Evolutionary conservation across 2,329 filamentous ascomycete genomes (phyloP), one percentile per base, ranked within the genome.

Genomic region (Beauveria brongniartii): DNA sequence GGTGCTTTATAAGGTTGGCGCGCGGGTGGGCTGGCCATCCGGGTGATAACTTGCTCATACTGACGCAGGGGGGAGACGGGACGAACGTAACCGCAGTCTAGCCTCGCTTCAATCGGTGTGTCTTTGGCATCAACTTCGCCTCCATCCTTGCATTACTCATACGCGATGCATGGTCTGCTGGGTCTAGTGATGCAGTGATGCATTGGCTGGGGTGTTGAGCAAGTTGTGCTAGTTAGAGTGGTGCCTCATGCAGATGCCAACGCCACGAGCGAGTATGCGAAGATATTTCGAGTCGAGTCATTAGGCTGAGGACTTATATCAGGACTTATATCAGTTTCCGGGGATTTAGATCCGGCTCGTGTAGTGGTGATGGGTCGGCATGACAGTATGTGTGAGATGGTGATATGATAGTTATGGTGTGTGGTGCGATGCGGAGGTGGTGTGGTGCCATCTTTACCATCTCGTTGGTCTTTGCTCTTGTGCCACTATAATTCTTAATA

Each of bases 11-110:
- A 61, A 56, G 46, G 37, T 48, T 43, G 37, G 12, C 37, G 37
- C 41, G 14, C 50, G 24, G 18, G 51, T n/a, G 40, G 47, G 20
- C n/a, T 20, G 53, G 43, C 53, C 59, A 55, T 55, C 59, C 59
- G 46, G 52, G 59, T 71, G 52, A 37, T 70, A 72, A 72, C 70
- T 70, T 72, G 70, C 70, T 72, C 70, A 72, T 72, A 69, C 69
- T 69, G 41, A n/a, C 59, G 59, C 59, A 61, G 43, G 28, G 54
- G 54, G 14, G 28, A 8, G 28, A 40, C n/a, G 7, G 43, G 20
- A 51, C 28, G 40, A 41, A 14, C 34, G 16, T 41, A 37, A n/a
- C 56, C 57, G 37, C 28, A n/a, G 20, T 24, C 43, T 37, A 14
- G 18, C 9, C 34, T 37, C 34, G 34, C 34, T 37, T 37, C 14